Evolutionary conservation across 305 asterid species (phyloP).

Genomic region (Solanum hybrid): DNA sequence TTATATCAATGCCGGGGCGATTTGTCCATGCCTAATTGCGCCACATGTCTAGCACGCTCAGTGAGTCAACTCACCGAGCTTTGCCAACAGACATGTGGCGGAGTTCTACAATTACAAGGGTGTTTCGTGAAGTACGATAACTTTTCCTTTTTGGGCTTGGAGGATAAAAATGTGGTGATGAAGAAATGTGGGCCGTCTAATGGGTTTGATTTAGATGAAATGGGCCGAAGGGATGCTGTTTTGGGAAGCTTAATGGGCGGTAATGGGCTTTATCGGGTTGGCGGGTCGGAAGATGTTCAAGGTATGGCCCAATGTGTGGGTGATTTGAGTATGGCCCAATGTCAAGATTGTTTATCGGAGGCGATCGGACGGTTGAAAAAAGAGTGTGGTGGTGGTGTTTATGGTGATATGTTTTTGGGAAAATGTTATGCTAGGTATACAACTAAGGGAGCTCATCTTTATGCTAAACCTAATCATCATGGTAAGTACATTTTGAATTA

Average conservation of each 20-base stretch:
- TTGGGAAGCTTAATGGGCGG: constrained; percentile 46
- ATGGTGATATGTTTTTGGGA: constrained; percentile 78
- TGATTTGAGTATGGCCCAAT: constrained; percentile 66
- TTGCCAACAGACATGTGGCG: constrained; percentile 63
- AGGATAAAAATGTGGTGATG: constrained; percentile 64
- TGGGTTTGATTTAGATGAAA: constrained; percentile 32
- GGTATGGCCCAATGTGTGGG: constrained; percentile 95
- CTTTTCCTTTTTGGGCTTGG: constrained; percentile 52
- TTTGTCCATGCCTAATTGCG: constrained; percentile 79
- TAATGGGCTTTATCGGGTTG: constrained; percentile 56
- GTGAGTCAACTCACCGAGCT: constrained; percentile 43
- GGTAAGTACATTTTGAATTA: background rate
- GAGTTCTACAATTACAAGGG: constrained; percentile 69
- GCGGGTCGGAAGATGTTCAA: constrained; percentile 57
- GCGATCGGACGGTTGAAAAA: constrained; percentile 61
- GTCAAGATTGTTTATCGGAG: constrained; percentile 79
- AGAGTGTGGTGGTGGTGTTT: constrained; percentile 81
- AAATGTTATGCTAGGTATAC: constrained; percentile 88
- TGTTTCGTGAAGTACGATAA: constrained; percentile 81
- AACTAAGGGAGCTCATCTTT: constrained; percentile 47
- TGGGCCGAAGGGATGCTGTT: constrained; percentile 62
- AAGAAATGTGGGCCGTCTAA: constrained; percentile 86
- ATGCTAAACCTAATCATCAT: constrained; percentile 48
- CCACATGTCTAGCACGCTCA: constrained; percentile 64
- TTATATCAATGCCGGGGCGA: constrained; percentile 87